These are phyloP conservation scores for Kodamaea restingae DNA, from an alignment of 805 yeast genomes.

Conservation along the genomic window DNA sequence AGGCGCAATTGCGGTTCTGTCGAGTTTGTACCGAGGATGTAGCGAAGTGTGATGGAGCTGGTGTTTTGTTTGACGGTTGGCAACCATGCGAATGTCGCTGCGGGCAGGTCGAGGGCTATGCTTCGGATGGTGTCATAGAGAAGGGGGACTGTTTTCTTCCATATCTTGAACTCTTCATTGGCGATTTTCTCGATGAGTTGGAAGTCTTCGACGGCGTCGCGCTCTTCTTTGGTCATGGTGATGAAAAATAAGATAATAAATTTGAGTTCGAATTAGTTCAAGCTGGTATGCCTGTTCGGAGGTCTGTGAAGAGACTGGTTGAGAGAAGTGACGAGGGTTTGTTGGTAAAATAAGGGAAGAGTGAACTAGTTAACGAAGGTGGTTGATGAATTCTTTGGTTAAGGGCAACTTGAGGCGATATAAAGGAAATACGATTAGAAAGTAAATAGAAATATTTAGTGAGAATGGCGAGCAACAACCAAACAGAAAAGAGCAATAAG, in stretches of 20 bases:
- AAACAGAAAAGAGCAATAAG: too few relatives aligned
- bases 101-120: slow-evolving; percentile 64
- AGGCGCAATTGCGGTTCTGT: slow-evolving; percentile 39
- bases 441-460: too few relatives aligned
- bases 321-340: too few relatives aligned
- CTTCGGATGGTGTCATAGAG: slow-evolving; percentile 73
- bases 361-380: too few relatives aligned
- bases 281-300: too few relatives aligned
- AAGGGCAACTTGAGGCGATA: too few relatives aligned
- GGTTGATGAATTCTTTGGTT: too few relatives aligned
- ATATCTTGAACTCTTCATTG: slow-evolving; percentile 71
- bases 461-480: too few relatives aligned
- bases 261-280: too few relatives aligned
- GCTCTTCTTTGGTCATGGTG: slow-evolving; percentile 27
- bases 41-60: slow-evolving; percentile 31
- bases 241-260: background rate
- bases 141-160: slow-evolving; percentile 83
- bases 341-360: too few relatives aligned
- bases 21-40: slow-evolving; percentile 48
- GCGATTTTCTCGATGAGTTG: slow-evolving; percentile 57
- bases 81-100: slow-evolving; percentile 66
- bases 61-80: slow-evolving; percentile 32
- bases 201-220: slow-evolving; percentile 40
- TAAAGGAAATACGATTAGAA: too few relatives aligned
- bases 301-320: too few relatives aligned